Percentiles rank a stretch among this genome's conserved stretches.
phyloP scores from a whole-genome alignment of 1,284 basidiomycete genomes.

The Ganoderma sp. region DNA sequence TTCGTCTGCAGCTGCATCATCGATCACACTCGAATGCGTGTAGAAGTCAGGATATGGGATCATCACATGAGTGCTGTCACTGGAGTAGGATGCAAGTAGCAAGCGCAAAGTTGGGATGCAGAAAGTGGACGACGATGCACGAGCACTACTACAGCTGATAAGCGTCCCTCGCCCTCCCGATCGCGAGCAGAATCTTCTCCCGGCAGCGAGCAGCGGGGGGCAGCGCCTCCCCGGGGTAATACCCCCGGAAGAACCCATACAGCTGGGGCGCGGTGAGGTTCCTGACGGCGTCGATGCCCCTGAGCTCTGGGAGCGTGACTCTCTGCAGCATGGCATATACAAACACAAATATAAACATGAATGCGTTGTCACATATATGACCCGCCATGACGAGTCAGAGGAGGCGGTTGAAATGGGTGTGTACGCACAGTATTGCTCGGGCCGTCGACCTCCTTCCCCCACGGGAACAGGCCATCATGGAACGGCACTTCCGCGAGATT shows the following conservation, averaged over 20 bases:
- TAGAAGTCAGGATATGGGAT: too few relatives aligned
- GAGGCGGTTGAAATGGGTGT: not conserved
- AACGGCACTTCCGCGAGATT: not conserved
- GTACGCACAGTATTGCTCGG: not conserved
- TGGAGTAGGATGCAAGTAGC: too few relatives aligned
- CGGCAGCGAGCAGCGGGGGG: too few relatives aligned
- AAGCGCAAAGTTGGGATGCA: too few relatives aligned
- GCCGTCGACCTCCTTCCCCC: not conserved
- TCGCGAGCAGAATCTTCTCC: not conserved
- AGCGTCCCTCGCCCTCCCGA: not conserved
- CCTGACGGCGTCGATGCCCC: not conserved
- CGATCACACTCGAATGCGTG: too few relatives aligned
- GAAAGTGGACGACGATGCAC: too few relatives aligned
- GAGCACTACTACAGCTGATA: not conserved
- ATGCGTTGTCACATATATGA: too few relatives aligned
- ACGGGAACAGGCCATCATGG: not conserved
- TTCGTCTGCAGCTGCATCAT: too few relatives aligned
- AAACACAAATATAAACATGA: too few relatives aligned
- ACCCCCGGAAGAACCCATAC: not conserved
- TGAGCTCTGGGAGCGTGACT: not conserved
- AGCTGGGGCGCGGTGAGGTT: not conserved
- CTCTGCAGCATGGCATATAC: not conserved
- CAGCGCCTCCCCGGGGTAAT: not conserved
- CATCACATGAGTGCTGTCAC: too few relatives aligned
- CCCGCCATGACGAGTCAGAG: not conserved